Evolutionary conservation across 441 rosid genomes (phyloP), one percentile per base, ranked within the genome.

Genomic region (Pelargonium cotyledonis): DNA sequence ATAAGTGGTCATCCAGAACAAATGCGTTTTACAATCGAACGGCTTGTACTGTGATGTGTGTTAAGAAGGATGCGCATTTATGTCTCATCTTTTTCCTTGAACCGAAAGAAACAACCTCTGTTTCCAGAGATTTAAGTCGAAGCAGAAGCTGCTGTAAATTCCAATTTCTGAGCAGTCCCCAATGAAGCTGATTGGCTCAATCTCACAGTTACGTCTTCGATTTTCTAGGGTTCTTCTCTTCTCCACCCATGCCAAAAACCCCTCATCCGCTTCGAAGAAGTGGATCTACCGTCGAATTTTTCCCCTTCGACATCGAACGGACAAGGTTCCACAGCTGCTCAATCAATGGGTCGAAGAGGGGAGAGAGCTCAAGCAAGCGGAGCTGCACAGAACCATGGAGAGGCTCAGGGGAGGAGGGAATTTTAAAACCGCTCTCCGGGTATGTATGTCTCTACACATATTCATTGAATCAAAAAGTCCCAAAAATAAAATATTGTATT

Each of bases 341-440:
- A 70, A 79, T 38, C 75, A 80, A 68, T 85, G 87, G 85, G 74
- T 82, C 40, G 69, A 77, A 46, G 78, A 80, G 71, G 86, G 87
- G 63, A 77, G 74, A n/a, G n/a, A 15, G 38, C 68, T 79, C 61
- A 70, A 77, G 15, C 66, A 44, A 1, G 11, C 67, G 8, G 63
- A 76, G 51, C 75, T 82, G 18, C 75, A 19, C 18, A 6, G 1
- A 14, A 10, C 73, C 47, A 21, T 79, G 73, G 78, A 63, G 63
- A 64, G 19, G 69, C 81, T 84, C 15, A 73, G 82, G 68, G 49
- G 63, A 23, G 60, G 41, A 57, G 67, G 66, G 10, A 75, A 82
- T 70, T 71, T 9, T 68, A 11, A 3, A 49, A 84, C 82, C 23
- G 83, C 84, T 26, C 81, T 85, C 67, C 73, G 77, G 78, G 84